These are phyloP conservation scores for Telfairia occidentalis DNA, from an alignment of 331 rosid species.

Conservation along the genomic window DNA sequence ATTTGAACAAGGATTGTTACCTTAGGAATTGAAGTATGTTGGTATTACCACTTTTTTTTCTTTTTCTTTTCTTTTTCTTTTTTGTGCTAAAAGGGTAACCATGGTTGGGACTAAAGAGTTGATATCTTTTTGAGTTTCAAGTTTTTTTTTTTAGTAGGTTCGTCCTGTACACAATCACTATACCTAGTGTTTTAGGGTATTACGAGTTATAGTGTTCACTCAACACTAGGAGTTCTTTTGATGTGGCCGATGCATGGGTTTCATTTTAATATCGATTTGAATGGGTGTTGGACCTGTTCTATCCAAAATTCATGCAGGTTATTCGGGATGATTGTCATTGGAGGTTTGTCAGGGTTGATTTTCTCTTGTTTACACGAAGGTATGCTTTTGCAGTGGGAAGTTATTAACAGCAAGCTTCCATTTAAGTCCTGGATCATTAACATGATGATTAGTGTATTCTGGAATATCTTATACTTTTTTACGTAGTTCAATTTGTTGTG, in stretches of 20 bases:
- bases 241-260: slow-evolving; percentile 38
- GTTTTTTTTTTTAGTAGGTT: slow-evolving; percentile 1
- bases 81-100: slow-evolving; percentile 1
- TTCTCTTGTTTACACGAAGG: slow-evolving; percentile 67
- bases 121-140: slow-evolving; percentile 4
- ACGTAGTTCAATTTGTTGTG: slow-evolving; percentile 25
- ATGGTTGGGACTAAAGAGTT: neutral
- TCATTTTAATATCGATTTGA: slow-evolving; percentile 39
- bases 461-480: slow-evolving; percentile 18
- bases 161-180: neutral
- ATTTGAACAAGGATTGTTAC: slow-evolving; percentile 16
- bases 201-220: slow-evolving; percentile 16
- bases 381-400: slow-evolving; percentile 54
- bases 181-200: slow-evolving; percentile 14
- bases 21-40: slow-evolving; percentile 1
- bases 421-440: slow-evolving; percentile 15
- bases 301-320: slow-evolving; percentile 70
- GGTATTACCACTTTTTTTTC: slow-evolving; percentile 1
- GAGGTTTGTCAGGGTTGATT: slow-evolving; percentile 72
- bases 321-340: slow-evolving; percentile 50
- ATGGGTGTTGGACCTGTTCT: slow-evolving; percentile 67
- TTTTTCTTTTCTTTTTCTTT: neutral
- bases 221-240: slow-evolving; percentile 23
- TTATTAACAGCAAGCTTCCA: slow-evolving; percentile 27
- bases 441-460: neutral